These are phyloP conservation scores for Eutrema salsugineum DNA, from an alignment of 441 rosid genomes.

Conservation along the genomic window DNA sequence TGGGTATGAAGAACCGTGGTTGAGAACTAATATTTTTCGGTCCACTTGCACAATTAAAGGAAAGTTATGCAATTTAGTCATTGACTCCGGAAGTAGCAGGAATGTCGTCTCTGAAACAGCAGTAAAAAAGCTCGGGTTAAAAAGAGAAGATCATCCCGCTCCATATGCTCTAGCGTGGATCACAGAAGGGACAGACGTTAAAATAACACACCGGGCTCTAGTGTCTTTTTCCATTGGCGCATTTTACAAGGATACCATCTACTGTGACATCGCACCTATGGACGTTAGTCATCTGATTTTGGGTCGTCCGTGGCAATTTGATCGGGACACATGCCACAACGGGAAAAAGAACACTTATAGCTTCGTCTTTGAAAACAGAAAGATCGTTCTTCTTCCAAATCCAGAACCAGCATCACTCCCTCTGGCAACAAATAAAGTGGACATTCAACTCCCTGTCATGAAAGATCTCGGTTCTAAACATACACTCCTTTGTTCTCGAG, in stretches of 20 bases:
- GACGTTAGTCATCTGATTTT: background rate
- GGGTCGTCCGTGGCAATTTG: background rate
- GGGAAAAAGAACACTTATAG: too few relatives aligned
- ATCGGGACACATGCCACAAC: background rate
- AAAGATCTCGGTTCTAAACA: too few relatives aligned
- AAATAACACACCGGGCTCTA: background rate
- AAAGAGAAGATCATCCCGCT: background rate
- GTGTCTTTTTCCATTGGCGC: background rate
- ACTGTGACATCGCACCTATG: background rate
- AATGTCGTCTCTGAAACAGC: background rate
- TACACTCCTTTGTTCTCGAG: too few relatives aligned
- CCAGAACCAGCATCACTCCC: too few relatives aligned
- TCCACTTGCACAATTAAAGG: background rate
- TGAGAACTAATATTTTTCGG: background rate
- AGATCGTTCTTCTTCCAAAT: too few relatives aligned
- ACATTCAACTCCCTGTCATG: too few relatives aligned
- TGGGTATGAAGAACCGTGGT: background rate
- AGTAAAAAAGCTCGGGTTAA: background rate
- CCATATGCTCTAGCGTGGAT: background rate
- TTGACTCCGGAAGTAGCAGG: background rate
- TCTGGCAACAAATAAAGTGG: too few relatives aligned
- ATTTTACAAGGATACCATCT: background rate
- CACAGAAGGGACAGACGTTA: background rate
- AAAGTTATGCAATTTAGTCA: background rate
- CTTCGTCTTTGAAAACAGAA: too few relatives aligned